Percentiles rank a stretch among this genome's conserved stretches.
Conservation (phyloP, 2,329 filamentous ascomycete species). For the Cercospora citrullina region DNA sequence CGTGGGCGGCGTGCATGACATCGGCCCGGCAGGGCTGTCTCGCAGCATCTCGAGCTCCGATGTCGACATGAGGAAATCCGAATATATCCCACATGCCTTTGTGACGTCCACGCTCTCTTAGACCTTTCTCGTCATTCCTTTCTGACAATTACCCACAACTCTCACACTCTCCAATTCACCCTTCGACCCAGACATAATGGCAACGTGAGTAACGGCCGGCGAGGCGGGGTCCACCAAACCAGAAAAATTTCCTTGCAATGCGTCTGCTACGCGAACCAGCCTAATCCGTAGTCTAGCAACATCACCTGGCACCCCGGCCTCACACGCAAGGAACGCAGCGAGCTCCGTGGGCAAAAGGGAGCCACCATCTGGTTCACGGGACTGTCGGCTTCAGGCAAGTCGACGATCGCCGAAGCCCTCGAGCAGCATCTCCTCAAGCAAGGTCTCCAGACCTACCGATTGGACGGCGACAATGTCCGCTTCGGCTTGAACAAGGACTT, state of each 20-base stretch:
- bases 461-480: slow-evolving; percentile 97
- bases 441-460: slow-evolving; percentile 79
- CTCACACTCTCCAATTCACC: neutral
- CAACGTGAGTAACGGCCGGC: slow-evolving; percentile 26
- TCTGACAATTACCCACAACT: neutral
- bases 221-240: neutral
- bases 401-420: slow-evolving; percentile 91
- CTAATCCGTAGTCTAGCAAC: slow-evolving; percentile 59
- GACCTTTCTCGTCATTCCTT: neutral
- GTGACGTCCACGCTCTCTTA: neutral
- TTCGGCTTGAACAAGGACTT: slow-evolving; percentile 98
- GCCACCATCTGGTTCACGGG: slow-evolving; percentile 98
- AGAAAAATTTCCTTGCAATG: neutral
- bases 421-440: slow-evolving; percentile 94
- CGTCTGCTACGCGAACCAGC: neutral
- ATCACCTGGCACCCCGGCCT: slow-evolving; percentile 88
- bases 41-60: neutral
- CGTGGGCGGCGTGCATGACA: neutral
- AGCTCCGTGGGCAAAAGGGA: slow-evolving; percentile 77
- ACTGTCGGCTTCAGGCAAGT: slow-evolving; percentile 94
- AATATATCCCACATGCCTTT: neutral
- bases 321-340: slow-evolving; percentile 72
- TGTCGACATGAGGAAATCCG: slow-evolving; percentile 2
- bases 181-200: slow-evolving; percentile 17
- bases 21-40: neutral